These are phyloP conservation scores for Tripterygium wilfordii DNA, from an alignment of 177 flowering plant genomes.

Conservation along the genomic window DNA sequence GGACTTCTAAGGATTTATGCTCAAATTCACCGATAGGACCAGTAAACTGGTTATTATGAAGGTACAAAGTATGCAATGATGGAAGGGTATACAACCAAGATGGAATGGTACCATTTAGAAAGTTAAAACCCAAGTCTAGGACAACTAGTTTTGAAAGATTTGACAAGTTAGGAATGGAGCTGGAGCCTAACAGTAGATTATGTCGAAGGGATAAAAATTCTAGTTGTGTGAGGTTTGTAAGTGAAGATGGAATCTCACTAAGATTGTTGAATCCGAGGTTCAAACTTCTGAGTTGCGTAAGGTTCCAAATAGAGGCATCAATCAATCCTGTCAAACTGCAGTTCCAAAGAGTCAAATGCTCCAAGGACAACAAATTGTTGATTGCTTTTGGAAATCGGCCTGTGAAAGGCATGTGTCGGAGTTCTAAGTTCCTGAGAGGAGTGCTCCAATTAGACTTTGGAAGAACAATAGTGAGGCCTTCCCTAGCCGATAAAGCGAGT, in stretches of 20 bases:
- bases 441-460: background rate
- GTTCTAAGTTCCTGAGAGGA: background rate
- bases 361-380: too few relatives aligned
- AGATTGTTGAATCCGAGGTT: background rate
- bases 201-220: too few relatives aligned
- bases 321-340: background rate
- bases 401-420: background rate
- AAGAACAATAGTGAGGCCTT: background rate
- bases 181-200: too few relatives aligned
- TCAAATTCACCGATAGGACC: too few relatives aligned
- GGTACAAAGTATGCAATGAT: too few relatives aligned
- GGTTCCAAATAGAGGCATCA: background rate
- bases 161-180: too few relatives aligned
- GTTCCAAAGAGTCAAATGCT: background rate
- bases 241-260: background rate
- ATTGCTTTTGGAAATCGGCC: slow-evolving; percentile 1
- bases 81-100: too few relatives aligned
- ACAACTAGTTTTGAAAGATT: too few relatives aligned
- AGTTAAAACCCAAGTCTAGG: too few relatives aligned
- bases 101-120: too few relatives aligned
- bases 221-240: background rate
- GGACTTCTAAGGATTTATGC: too few relatives aligned
- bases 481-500: background rate
- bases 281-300: background rate
- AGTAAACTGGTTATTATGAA: too few relatives aligned